Base-by-base conservation (phyloP, 2,329 filamentous ascomycete genomes). In the Laburnicola sp. region DNA sequence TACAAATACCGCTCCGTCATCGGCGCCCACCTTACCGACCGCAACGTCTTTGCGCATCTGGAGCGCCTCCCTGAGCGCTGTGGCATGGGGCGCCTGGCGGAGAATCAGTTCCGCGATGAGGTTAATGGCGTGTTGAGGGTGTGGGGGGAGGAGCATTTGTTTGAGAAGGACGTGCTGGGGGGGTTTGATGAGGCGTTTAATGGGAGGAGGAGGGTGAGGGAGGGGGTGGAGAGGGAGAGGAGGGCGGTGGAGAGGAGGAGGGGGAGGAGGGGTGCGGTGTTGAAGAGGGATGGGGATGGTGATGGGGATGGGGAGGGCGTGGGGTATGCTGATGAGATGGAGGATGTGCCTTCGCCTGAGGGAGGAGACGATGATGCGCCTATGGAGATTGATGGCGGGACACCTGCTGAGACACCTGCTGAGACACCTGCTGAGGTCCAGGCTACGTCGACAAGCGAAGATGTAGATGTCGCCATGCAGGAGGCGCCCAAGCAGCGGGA, bases 1-100 rank as follows among this genome's bases (percentile, higher is more conserved):
- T 96, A 91, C 89, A 86, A 91, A 46, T 96, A 91, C 66, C 81
- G 91, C 22, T 85, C 88, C 58, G 80, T 93, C 2, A 91, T 96
- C 55, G 91, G 95, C 68, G 78, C 79, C 0, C 84, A 87, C 1
- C 78, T 97, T 23, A 84, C 83, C 27, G 75, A 82, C 6, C 82
- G 85, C 49, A 82, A 84, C 50, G 84, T 86, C 0, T 96, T 96
- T 63, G 87, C 89, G 64, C 80, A 82, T 38, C 80, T 97, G 2
- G 91, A 91, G 1, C 76, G 82, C 48, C 81, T 95, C 53, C 85
- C 91, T 6, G 86, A 87, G 61, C 85, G 83, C 47, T 75, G 88
- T 22, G 80, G 80, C 38, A 96, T 91, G 91, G 92, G 92, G 7
- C 84, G 89, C 1, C 76, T 96, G 55, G 86, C 89, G 21, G 86